These are phyloP conservation scores for Emmonsiellopsis sp. DNA, from an alignment of 2,329 filamentous ascomycete species.

Conservation along the genomic window DNA sequence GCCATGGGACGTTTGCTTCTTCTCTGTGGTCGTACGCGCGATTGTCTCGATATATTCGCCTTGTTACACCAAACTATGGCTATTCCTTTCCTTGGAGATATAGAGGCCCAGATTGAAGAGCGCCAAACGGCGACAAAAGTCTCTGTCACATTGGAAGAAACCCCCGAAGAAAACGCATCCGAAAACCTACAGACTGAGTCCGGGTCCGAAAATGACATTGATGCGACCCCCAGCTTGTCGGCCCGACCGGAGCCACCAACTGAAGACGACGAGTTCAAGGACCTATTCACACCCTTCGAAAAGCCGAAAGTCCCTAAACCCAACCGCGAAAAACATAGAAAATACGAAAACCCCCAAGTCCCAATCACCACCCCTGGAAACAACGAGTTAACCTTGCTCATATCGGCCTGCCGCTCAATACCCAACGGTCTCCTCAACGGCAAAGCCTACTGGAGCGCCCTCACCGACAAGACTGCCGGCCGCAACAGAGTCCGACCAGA, in stretches of 20 bases:
- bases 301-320: background rate
- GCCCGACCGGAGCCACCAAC: background rate
- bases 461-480: slow-evolving; percentile 42
- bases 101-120: slow-evolving; percentile 7
- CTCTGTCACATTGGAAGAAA: background rate
- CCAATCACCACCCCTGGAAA: slow-evolving; percentile 38
- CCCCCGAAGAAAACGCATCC: background rate
- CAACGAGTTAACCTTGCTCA: slow-evolving; percentile 56
- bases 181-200: background rate
- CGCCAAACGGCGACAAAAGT: background rate
- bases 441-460: slow-evolving; percentile 65
- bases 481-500: slow-evolving; percentile 57
- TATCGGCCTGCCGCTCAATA: slow-evolving; percentile 51
- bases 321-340: background rate
- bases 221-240: background rate
- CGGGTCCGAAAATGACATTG: background rate
- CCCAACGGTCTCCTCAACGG: slow-evolving; percentile 53
- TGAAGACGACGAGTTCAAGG: slow-evolving; percentile 1
- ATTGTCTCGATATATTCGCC: slow-evolving; percentile 63
- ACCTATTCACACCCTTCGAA: slow-evolving; percentile 25
- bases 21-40: slow-evolving; percentile 47
- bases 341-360: background rate
- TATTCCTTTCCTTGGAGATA: slow-evolving; percentile 40
- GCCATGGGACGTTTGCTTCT: slow-evolving; percentile 74
- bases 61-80: slow-evolving; percentile 76